phyloP scores from a whole-genome alignment of 371 early-diverging fungal species.

The Mucor mucedo region DNA sequence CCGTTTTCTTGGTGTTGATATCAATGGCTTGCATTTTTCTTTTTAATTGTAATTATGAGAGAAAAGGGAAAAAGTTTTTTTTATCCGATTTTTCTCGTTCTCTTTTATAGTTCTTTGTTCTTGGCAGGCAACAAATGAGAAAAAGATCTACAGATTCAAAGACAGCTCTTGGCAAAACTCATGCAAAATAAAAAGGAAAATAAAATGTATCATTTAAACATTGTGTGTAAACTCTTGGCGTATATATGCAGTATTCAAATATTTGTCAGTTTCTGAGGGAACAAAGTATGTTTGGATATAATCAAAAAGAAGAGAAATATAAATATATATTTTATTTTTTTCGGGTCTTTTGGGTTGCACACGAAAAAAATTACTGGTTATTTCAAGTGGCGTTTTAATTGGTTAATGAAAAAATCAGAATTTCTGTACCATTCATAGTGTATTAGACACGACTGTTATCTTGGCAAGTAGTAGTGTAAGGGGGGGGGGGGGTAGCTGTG shows the following conservation, averaged over 20 bases:
- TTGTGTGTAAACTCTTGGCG: neutral
- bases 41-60: neutral
- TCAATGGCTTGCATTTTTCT: slow-evolving; percentile 21
- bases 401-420: neutral
- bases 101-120: neutral
- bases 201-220: neutral
- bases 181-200: slow-evolving; percentile 1
- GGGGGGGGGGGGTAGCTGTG: neutral
- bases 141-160: slow-evolving; percentile 4
- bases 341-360: neutral
- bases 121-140: neutral
- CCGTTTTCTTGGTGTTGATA: neutral
- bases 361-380: neutral
- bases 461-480: neutral
- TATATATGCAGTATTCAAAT: neutral
- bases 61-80: neutral
- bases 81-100: neutral
- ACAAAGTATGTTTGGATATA: neutral
- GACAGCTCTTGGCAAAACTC: slow-evolving; percentile 2
- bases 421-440: neutral
- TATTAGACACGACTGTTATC: neutral
- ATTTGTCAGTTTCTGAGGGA: neutral
- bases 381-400: neutral
- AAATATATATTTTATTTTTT: neutral
- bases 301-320: neutral